Base-by-base conservation (phyloP, 2,329 filamentous ascomycete species). In the Fusarium algeriense region DNA sequence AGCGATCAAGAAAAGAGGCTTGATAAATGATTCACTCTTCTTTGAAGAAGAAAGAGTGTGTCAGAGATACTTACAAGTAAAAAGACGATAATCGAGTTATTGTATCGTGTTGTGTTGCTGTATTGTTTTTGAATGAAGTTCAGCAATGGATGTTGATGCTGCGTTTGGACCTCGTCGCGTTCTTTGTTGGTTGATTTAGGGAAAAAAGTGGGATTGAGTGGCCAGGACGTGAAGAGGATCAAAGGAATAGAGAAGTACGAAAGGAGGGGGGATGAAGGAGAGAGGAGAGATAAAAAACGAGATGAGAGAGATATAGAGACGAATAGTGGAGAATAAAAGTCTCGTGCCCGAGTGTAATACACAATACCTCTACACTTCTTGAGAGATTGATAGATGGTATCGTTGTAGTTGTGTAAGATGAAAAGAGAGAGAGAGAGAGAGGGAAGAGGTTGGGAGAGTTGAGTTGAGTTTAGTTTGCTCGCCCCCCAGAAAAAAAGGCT, bases 161-260 rank as follows among this genome's bases (percentile, higher is more conserved):
- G 28, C 37, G 48, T 60, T 53, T 44, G 15, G 37, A 43, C 37
- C 38, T 48, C 44, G 69, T 69, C 68, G 65, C 62, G 63, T 73
- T 55, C 60, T 63, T 56, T 61, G 52, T 61, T 61, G 52, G 58
- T 65, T 70, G 58, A 63, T 62, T 61, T 69, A 45, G 44, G 41
- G 64, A 62, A 70, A 73, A 72, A 72, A 72, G 69, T 73, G 69
- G 69, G 70, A 72, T 67, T 67, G 58, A 56, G 54, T 52, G 55
- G 64, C 41, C 64, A 64, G 45, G 56, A 54, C 50, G 65, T 62
- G 64, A 71, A 59, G 54, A 52, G 53, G 28, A 55, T 57, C 32
- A 52, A 53, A 60, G 57, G 40, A 67, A 48, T 38, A 62, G 62
- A 58, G 50, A 55, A 44, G 46, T 40, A 60, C n/a, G n/a, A 55